Evolutionary conservation across 2,329 filamentous ascomycete species (phyloP).

Genomic region (Stromatinia cepivora): DNA sequence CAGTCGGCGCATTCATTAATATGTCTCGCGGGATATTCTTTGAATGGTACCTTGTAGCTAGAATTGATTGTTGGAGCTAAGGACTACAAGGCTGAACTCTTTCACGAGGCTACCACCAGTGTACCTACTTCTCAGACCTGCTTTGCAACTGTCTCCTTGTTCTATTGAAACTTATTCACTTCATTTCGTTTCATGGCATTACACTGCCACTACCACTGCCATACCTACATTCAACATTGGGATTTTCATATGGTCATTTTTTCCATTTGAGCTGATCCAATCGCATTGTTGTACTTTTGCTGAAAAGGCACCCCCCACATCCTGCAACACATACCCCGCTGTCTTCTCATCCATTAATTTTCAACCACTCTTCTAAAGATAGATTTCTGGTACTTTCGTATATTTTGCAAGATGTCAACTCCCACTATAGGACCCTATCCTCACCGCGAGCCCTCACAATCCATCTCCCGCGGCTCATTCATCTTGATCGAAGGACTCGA

Average conservation of each 20-base stretch:
- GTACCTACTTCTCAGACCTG: no score
- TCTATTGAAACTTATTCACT: not conserved
- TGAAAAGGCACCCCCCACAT: not conserved
- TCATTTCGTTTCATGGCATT: not conserved
- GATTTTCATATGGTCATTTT: not conserved
- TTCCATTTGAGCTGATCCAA: not conserved
- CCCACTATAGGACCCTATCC: constrained; percentile 26
- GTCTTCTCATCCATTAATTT: not conserved
- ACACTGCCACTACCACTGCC: not conserved
- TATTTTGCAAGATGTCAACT: constrained; percentile 26
- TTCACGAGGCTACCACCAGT: not conserved
- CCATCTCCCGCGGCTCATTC: constrained; percentile 54
- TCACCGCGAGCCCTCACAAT: constrained; percentile 35
- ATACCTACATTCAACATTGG: not conserved
- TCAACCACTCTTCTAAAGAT: not conserved
- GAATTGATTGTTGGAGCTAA: constrained; percentile 4
- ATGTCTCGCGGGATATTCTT: constrained; percentile 5
- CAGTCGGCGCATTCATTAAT: constrained; percentile 7
- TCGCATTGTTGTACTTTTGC: no score
- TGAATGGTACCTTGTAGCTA: not conserved
- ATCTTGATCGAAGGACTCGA: constrained; percentile 74
- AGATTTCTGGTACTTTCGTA: not conserved
- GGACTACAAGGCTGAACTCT: constrained; percentile 9
- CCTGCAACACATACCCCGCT: constrained; percentile 12
- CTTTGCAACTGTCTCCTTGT: no score